These are phyloP conservation scores for Linum tenue DNA, from an alignment of 345 rosid genomes.

Conservation along the genomic window DNA sequence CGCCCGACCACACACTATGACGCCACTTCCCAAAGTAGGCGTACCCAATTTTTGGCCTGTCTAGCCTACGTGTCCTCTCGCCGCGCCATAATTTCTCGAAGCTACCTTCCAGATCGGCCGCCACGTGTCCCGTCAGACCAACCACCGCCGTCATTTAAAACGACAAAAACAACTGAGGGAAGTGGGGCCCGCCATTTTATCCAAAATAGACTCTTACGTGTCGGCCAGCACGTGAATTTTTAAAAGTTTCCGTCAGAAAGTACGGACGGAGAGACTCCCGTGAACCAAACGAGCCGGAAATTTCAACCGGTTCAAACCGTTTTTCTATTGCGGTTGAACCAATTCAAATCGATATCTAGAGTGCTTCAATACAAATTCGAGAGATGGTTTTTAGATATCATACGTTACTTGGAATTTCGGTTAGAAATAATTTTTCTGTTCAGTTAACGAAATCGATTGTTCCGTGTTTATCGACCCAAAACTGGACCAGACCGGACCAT, in stretches of 20 bases:
- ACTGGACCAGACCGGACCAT: too few species aligned
- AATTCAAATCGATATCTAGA: too few species aligned
- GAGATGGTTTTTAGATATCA: too few species aligned
- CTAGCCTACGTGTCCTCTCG: background rate
- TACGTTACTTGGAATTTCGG: too few species aligned
- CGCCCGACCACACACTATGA: too few species aligned
- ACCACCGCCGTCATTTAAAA: background rate
- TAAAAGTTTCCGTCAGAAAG: background rate
- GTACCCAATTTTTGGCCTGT: background rate
- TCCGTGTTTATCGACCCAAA: too few species aligned
- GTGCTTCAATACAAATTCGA: too few species aligned
- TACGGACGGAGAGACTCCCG: background rate
- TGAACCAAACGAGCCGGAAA: background rate
- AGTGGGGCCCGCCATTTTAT: background rate
- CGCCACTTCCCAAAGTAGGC: too few species aligned
- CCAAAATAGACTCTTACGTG: background rate
- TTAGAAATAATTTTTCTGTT: too few species aligned
- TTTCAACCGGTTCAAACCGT: too few species aligned
- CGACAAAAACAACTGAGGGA: background rate
- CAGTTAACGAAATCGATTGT: too few species aligned
- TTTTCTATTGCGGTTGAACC: too few species aligned
- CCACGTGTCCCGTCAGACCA: background rate
- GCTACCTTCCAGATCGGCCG: background rate
- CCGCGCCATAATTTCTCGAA: background rate
- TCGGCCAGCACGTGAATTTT: background rate